Evolutionary conservation across 176 grass and related monocot genomes (phyloP), one percentile per base, ranked within the genome.

Genomic region (Ananas comosus): DNA sequence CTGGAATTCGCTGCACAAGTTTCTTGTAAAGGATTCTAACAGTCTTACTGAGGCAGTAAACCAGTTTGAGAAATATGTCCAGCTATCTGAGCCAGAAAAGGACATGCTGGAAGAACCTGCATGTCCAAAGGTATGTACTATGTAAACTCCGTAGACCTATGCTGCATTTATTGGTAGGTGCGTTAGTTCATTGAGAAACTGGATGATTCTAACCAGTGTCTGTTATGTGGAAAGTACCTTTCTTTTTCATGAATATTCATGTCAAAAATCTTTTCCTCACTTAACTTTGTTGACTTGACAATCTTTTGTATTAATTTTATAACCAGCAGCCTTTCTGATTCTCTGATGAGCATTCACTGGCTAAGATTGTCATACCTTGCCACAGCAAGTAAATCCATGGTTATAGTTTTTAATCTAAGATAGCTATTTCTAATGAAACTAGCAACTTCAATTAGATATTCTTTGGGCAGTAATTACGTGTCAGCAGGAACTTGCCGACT

Each of bases 21-120:
- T 87, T 86, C 81, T 96, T 73, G 82, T 96, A 73, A 83, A 89
- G 79, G 86, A 96, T 85, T 92, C 93, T 19, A 79, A 70, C 4
- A 51, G 64, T 82, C 83, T 96, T 59, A 76, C 59, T 1, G 63
- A 50, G 70, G 88, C 86, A 22, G 28, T 96, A 51, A 80, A 64
- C 53, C 83, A 79, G 52, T 92, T 92, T 81, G 83, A 87, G 81
- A 81, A 70, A 73, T 96, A 87, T 85, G 69, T 85, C 78, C 79
- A 64, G 70, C 82, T 96, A 75, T 64, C 83, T 3, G 88, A 87
- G 56, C 42, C 79, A 70, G 81, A 96, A 71, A 91, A 83, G 80
- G 86, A 92, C 51, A 80, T 83, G 48, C 23, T 53, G 28, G 93
- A 92, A 77, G 93, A 92, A 87, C 93, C 93, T 48, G 74, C 86